These are phyloP conservation scores for Boletus bicolor DNA, from an alignment of 768 basidiomycete species.

Conservation along the genomic window DNA sequence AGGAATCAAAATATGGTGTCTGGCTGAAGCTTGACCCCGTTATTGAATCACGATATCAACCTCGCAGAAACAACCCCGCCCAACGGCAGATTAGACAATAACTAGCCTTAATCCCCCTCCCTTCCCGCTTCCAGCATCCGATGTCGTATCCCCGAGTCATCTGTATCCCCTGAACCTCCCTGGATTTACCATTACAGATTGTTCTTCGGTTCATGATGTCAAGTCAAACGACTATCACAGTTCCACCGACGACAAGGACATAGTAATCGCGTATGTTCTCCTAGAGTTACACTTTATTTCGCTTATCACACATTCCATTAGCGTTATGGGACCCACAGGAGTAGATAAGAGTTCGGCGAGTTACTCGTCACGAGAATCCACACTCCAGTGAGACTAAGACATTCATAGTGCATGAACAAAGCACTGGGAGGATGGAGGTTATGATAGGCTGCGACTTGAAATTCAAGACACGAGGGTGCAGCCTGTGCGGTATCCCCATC, in stretches of 20 bases:
- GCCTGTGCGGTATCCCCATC: slow-evolving; percentile 11
- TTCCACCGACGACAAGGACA: slow-evolving; percentile 2
- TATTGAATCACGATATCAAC: no score
- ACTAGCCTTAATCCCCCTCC: background rate
- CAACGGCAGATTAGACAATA: background rate
- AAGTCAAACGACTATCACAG: background rate
- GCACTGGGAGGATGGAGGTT: background rate
- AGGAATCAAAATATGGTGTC: background rate
- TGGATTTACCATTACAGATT: background rate
- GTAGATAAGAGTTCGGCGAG: slow-evolving; percentile 20
- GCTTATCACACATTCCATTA: background rate
- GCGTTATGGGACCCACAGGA: slow-evolving; percentile 19
- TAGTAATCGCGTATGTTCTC: slow-evolving; percentile 19
- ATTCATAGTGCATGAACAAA: slow-evolving; percentile 13
- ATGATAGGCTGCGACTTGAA: background rate
- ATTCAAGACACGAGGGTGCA: slow-evolving; percentile 9
- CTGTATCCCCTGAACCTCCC: background rate
- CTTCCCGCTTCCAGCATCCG: background rate
- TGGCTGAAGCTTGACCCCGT: background rate
- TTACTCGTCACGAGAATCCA: background rate
- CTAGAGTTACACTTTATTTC: background rate
- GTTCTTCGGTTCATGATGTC: background rate
- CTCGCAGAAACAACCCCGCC: no score
- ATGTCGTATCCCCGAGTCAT: background rate
- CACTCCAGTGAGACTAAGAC: background rate